These are phyloP conservation scores for Mortierella sp. DNA, from an alignment of 371 early-diverging fungal genomes.

Conservation along the genomic window DNA sequence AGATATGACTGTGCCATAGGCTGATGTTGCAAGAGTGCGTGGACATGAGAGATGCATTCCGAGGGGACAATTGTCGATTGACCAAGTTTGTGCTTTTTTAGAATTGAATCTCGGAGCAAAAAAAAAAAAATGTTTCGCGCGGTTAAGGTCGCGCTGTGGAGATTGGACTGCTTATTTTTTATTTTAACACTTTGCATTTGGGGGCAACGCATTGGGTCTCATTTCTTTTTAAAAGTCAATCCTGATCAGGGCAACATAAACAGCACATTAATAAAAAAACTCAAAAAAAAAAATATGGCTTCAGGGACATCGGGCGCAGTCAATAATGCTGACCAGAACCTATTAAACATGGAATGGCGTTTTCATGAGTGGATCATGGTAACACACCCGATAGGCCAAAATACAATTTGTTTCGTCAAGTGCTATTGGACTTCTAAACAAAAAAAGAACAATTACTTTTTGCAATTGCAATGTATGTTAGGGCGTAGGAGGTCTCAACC, in stretches of 20 bases:
- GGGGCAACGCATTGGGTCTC: neutral
- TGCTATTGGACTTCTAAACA: neutral
- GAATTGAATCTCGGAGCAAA: neutral
- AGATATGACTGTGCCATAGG: neutral
- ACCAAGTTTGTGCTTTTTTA: neutral
- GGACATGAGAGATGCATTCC: constrained; percentile 15
- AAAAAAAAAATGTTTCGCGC: no score
- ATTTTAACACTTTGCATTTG: neutral
- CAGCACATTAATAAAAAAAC: no score
- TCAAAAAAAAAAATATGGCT: constrained; percentile 14
- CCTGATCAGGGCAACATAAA: neutral
- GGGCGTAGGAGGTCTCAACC: constrained; percentile 78
- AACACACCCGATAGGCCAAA: neutral
- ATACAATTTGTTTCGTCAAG: neutral
- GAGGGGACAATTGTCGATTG: neutral
- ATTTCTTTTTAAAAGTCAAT: neutral
- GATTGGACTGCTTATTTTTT: neutral
- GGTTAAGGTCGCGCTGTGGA: neutral
- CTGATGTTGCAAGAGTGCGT: constrained; percentile 3
- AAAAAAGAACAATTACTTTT: neutral
- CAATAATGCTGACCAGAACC: constrained; percentile 38
- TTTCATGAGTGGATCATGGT: constrained; percentile 70
- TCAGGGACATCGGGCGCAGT: constrained; percentile 16
- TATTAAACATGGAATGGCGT: constrained; percentile 70
- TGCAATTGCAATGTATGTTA: constrained; percentile 16